phyloP scores from a whole-genome alignment of 225 moss, liverwort and hornwort genomes.

The Thuidium tamariscinum region DNA sequence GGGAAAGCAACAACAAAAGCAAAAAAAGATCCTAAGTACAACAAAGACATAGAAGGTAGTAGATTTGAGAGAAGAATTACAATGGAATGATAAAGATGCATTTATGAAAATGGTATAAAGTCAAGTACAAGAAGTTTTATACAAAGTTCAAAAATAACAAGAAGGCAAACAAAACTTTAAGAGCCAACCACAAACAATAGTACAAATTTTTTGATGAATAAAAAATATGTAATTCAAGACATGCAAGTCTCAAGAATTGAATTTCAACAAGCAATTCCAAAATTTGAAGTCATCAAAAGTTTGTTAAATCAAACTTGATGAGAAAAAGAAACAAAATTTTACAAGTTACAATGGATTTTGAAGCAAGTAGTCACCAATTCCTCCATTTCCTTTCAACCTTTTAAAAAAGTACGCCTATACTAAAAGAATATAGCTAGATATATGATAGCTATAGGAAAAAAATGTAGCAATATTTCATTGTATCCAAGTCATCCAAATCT shows the following conservation, averaged over 20 bases:
- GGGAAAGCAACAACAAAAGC: background rate
- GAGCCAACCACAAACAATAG: rapidly evolving
- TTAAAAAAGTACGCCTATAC: background rate
- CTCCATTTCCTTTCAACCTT: background rate
- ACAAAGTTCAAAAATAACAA: background rate
- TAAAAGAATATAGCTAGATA: background rate
- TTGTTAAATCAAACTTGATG: background rate
- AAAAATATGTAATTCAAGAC: background rate
- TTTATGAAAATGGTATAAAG: background rate
- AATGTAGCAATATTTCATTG: no score
- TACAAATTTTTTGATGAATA: background rate
- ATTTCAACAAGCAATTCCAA: rapidly evolving
- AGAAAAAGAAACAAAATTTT: background rate
- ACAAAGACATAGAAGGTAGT: background rate
- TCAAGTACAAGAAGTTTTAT: background rate
- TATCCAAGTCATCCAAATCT: no score
- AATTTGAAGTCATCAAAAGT: background rate
- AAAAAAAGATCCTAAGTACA: background rate
- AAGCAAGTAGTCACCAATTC: background rate
- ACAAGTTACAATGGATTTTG: background rate
- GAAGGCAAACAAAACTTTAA: background rate
- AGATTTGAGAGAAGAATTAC: background rate
- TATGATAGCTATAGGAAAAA: no score
- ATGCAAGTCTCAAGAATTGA: background rate
- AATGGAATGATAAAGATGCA: background rate